Conservation (phyloP, 2,329 filamentous ascomycete genomes). For the Cladophialophora bantiana region DNA sequence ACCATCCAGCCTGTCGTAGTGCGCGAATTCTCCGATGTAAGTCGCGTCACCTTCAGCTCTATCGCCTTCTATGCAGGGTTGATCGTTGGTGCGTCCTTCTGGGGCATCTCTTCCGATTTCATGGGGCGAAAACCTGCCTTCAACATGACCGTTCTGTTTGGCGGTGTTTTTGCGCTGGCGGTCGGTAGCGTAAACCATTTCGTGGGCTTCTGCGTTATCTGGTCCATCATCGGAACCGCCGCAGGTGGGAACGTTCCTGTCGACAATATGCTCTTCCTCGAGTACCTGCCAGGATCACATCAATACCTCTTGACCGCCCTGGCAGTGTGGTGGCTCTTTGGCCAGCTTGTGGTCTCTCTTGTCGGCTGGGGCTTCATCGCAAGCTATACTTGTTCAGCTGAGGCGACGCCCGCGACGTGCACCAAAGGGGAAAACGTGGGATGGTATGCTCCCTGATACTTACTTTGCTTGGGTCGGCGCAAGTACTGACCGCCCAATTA, state of each 20-base stretch:
- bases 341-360: constrained; percentile 30
- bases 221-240: too few species aligned
- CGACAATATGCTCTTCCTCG: constrained; percentile 60
- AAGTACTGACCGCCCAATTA: too few species aligned
- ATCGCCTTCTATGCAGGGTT: too few species aligned
- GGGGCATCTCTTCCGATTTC: constrained; percentile 58
- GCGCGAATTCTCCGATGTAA: too few species aligned
- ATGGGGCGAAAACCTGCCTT: constrained; percentile 73
- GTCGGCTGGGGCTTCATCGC: constrained; percentile 29
- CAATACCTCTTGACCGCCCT: constrained; percentile 63
- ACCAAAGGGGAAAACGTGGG: constrained; percentile 58
- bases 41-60: too few species aligned
- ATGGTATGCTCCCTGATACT: too few species aligned
- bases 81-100: constrained; percentile 43
- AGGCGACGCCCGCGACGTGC: constrained; percentile 50
- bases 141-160: constrained; percentile 70
- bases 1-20: too few species aligned
- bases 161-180: constrained; percentile 66
- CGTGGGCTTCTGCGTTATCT: too few species aligned
- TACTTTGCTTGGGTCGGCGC: too few species aligned
- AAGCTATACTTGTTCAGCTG: constrained; percentile 24
- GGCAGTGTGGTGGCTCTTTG: constrained; percentile 47
- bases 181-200: constrained; percentile 60
- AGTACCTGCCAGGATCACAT: constrained; percentile 64
- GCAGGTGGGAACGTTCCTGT: constrained; percentile 41